phyloP scores from a whole-genome alignment of 768 basidiomycete genomes.

The Phylloporus sp. region DNA sequence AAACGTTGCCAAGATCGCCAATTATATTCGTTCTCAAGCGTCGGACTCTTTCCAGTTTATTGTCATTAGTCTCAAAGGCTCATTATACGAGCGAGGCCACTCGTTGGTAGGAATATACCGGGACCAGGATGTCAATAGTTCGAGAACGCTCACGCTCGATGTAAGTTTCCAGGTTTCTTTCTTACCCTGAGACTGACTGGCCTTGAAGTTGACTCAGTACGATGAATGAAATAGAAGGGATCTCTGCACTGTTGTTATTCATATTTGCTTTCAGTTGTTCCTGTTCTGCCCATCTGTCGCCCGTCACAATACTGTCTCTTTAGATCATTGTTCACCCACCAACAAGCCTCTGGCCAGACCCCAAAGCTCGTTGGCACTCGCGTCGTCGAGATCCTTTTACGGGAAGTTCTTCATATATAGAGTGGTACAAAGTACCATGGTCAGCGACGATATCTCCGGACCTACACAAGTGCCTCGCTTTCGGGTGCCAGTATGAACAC shows the following conservation, averaged over 20 bases:
- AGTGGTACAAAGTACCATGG: no score
- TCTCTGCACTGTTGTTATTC: conserved; percentile 13
- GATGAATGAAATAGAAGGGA: conserved; percentile 19
- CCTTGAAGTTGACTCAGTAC: conserved; percentile 25
- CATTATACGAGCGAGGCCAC: conserved; percentile 84
- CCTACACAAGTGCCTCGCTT: no score
- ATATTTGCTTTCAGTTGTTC: conserved; percentile 21
- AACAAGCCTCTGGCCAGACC: no score
- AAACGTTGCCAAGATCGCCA: conserved; percentile 94
- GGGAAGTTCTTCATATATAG: no score
- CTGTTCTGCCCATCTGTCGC: neutral
- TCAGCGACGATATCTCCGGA: no score
- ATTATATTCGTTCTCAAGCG: conserved; percentile 84
- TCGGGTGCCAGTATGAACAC: no score
- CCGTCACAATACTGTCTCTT: no score
- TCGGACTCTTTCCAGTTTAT: conserved; percentile 90
- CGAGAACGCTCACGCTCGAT: conserved; percentile 86
- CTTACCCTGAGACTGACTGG: conserved; percentile 6
- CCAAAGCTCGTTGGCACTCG: no score
- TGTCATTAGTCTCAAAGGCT: conserved; percentile 94
- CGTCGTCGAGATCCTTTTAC: no score
- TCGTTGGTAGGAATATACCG: conserved; percentile 92
- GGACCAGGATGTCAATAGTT: conserved; percentile 91
- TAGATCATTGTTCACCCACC: no score
- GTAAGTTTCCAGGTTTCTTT: conserved; percentile 37